Base-by-base conservation (phyloP, 1,284 basidiomycete genomes). In the Bothia castanella region DNA sequence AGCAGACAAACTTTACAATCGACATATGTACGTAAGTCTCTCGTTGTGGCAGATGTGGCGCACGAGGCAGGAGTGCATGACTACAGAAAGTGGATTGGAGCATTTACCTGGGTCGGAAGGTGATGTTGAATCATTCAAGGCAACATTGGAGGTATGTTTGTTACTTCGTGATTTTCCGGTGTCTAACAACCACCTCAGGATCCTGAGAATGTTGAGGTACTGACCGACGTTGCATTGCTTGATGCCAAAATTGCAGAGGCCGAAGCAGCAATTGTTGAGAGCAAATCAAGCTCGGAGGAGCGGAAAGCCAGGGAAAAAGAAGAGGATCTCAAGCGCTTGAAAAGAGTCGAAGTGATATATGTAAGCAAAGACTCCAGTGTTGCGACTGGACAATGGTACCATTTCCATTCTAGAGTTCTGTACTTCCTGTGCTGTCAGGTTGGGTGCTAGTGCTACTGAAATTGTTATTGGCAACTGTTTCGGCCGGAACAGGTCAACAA, bases 21-120 rank as follows among this genome's bases (percentile, higher is more conserved):
- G 82, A 57, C 93, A 99, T 64, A 88, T 97, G 83, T 89, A 97
- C 63, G 79, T 98, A 52, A 90, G 90, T 45, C 74, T 95, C 43
- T 83, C 92, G 21, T 72, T 98, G 31, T 87, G 87, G 75, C 97
- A 99, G 73, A 92, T 94, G 78, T 98, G 92, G 90, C 79, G 89
- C 66, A 88, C 92, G 4, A 77, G 97, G 49, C 95, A 98, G 68
- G 95, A 98, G 62, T 97, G 89, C 63, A 89, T 97, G 77, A 86
- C 87, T 4, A 84, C 89, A 47, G 97, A 99, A 73, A 92, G 92
- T 60, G 97, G 96, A 12, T 71, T 97, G 54, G 88, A 92, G 58
- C 74, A 82, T 69, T 76, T 92, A 77, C 80, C 86, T 31, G 80
- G 87, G 45, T 68, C 77, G 27, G 83, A 82, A 54, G 77, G 76